Evolutionary conservation across 1,284 basidiomycete genomes (phyloP).

Genomic region (Lignosus rhinocerotis): DNA sequence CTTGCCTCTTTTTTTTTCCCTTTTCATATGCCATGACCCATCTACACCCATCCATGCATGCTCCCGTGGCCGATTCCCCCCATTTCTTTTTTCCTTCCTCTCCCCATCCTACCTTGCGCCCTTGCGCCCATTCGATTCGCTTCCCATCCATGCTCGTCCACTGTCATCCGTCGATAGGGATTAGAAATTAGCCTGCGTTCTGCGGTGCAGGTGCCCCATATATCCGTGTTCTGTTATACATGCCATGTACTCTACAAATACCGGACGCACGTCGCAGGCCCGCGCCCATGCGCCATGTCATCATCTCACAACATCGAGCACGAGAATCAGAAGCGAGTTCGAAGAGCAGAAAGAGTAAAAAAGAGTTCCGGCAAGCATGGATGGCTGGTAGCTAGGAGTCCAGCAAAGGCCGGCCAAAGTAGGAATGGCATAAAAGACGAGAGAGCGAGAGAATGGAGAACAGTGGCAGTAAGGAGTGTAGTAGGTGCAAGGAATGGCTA

Average conservation of each 20-base stretch:
- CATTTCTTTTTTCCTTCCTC: neutral
- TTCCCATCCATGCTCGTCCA: neutral
- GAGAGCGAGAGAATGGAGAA: neutral
- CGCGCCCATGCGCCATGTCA: neutral
- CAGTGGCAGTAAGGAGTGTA: constrained; percentile 17
- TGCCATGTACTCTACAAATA: constrained; percentile 27
- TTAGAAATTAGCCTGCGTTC: constrained; percentile 27
- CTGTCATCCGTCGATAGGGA: constrained; percentile 10
- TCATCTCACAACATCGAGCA: neutral
- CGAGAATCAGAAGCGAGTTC: neutral
- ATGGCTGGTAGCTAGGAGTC: neutral
- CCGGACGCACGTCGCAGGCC: neutral
- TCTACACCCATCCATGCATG: constrained; percentile 11
- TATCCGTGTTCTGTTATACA: constrained; percentile 27
- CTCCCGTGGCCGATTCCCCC: constrained; percentile 14
- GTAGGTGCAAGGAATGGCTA: constrained; percentile 24
- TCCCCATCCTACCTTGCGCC: neutral
- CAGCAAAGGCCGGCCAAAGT: neutral
- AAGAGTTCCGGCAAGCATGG: neutral
- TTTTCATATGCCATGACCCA: constrained; percentile 5
- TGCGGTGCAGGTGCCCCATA: constrained; percentile 23
- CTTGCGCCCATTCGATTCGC: neutral
- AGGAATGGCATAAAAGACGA: neutral
- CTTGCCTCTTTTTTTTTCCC: neutral
- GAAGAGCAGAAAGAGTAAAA: neutral